phyloP scores from a whole-genome alignment of 2,329 filamentous ascomycete species.

The Colletotrichum cordylinicola region DNA sequence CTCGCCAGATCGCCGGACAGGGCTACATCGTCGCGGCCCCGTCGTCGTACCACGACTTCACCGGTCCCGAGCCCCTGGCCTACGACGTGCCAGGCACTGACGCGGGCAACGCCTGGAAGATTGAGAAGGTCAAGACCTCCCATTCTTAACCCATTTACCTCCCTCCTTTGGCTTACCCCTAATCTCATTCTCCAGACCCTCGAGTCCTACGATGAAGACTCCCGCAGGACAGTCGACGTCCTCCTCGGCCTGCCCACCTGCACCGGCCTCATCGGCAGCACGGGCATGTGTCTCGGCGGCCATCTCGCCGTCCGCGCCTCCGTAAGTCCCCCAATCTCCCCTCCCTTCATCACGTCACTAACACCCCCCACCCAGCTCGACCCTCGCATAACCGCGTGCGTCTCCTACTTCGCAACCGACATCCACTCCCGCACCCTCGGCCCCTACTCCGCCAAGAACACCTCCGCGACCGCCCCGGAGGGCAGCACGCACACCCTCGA shows the following conservation, averaged over 20 bases:
- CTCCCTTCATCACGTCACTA: not conserved
- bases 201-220: constrained; percentile 85
- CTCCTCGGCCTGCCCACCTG: constrained; percentile 78
- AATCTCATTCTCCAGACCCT: too few relatives aligned
- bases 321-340: constrained; percentile 40
- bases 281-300: constrained; percentile 92
- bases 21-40: constrained; percentile 94
- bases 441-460: constrained; percentile 55
- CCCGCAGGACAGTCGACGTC: constrained; percentile 69
- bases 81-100: constrained; percentile 92
- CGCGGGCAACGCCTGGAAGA: constrained; percentile 84
- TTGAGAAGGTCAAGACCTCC: too few relatives aligned
- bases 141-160: too few relatives aligned
- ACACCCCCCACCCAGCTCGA: constrained; percentile 60
- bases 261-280: constrained; percentile 77
- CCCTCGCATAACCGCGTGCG: constrained; percentile 74
- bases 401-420: constrained; percentile 93
- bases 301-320: constrained; percentile 74
- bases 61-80: constrained; percentile 79
- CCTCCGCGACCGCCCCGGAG: constrained; percentile 40
- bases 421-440: constrained; percentile 83
- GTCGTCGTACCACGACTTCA: constrained; percentile 93
- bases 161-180: too few relatives aligned
- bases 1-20: constrained; percentile 88
- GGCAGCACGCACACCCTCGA: constrained; percentile 58